Evolutionary conservation across 2,329 filamentous ascomycete genomes (phyloP).

Genomic region (Basipetospora chlamydospora): DNA sequence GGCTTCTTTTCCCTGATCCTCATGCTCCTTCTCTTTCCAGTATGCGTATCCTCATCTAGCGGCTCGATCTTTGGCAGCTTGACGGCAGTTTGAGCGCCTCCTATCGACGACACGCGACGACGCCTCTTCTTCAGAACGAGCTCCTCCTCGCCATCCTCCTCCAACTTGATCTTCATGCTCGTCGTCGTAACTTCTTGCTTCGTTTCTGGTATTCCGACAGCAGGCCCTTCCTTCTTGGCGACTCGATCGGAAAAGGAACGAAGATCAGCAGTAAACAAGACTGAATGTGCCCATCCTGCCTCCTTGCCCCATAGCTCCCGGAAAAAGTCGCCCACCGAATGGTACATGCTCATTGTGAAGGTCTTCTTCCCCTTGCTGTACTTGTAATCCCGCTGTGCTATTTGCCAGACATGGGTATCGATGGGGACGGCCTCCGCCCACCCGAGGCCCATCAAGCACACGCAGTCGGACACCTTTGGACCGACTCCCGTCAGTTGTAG

Average conservation of each 20-base stretch:
- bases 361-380: conserved; percentile 82
- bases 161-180: conserved; percentile 11
- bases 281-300: conserved; percentile 94
- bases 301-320: conserved; percentile 80
- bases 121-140: background rate
- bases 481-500: conserved; percentile 76
- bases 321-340: conserved; percentile 83
- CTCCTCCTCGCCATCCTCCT: conserved; percentile 7
- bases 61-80: conserved; percentile 4
- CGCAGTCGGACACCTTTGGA: conserved; percentile 93
- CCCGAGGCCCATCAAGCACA: conserved; percentile 87
- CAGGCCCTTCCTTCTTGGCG: conserved; percentile 8
- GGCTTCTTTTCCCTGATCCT: background rate
- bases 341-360: conserved; percentile 76
- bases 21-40: conserved; percentile 1
- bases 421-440: conserved; percentile 94
- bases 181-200: too few species aligned
- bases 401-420: conserved; percentile 98
- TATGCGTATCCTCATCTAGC: conserved; percentile 8
- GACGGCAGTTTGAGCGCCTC: background rate
- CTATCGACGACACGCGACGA: background rate
- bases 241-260: conserved; percentile 63
- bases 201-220: too few species aligned
- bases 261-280: conserved; percentile 87
- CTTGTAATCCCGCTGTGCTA: conserved; percentile 88